A percentile compares a stretch with the other conserved stretches of the same genome.
phyloP scores from a whole-genome alignment of 2,329 filamentous ascomycete species.

The Talaromyces rugulosus region DNA sequence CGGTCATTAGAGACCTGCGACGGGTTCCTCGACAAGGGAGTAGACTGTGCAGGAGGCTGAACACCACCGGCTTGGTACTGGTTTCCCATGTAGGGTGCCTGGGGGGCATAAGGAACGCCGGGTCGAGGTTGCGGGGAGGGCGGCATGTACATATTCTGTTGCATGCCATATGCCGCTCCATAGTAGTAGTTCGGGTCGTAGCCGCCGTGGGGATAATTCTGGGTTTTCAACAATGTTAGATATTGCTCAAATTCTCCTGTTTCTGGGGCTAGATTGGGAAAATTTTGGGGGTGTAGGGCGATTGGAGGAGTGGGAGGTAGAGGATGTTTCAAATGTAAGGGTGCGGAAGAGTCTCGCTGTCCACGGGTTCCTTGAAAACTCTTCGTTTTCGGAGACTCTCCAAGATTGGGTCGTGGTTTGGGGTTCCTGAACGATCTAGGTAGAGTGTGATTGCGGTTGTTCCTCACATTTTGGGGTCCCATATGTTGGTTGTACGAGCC shows the following conservation, averaged over 20 bases:
- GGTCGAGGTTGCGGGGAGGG: conserved; percentile 45
- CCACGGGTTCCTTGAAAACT: conserved; percentile 24
- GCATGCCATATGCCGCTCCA: conserved; percentile 38
- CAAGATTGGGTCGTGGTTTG: conserved; percentile 12
- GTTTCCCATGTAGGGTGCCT: conserved; percentile 46
- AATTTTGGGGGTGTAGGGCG: not conserved
- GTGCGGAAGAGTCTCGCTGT: not conserved
- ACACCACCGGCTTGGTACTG: conserved; percentile 45
- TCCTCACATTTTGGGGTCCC: conserved; percentile 58
- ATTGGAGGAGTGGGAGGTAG: conserved; percentile 9
- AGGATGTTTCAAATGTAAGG: not conserved
- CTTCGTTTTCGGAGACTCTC: conserved; percentile 24
- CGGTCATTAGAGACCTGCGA: conserved; percentile 73
- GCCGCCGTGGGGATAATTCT: conserved; percentile 56
- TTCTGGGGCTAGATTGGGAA: conserved; percentile 61
- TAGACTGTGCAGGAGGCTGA: conserved; percentile 53
- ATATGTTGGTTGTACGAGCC: conserved; percentile 56
- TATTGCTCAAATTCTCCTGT: conserved; percentile 67
- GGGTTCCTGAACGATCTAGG: conserved; percentile 26
- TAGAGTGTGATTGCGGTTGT: conserved; percentile 30
- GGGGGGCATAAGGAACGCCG: conserved; percentile 48
- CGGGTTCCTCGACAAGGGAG: conserved; percentile 74
- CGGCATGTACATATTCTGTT: conserved; percentile 40
- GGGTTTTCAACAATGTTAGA: conserved; percentile 63
- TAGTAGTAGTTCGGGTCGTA: conserved; percentile 47